Evolutionary conservation across 2,329 filamentous ascomycete genomes (phyloP).

Genomic region (Tympanopsis confertula): DNA sequence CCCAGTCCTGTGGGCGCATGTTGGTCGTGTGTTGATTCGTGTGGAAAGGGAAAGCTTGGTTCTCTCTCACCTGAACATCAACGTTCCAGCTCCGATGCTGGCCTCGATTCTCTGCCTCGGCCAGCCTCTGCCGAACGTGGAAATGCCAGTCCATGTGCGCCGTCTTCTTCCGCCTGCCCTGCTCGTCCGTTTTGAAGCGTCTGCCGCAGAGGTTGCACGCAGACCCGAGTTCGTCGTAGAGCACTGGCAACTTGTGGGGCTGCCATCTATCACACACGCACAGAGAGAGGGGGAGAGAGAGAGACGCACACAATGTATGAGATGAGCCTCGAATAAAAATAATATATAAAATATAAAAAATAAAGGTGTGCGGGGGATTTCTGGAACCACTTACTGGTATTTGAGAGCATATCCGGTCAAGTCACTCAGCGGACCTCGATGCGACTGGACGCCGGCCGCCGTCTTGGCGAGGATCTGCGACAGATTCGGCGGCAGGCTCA

Average conservation of each 20-base stretch:
- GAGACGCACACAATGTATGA: constrained; percentile 1
- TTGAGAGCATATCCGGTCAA: constrained; percentile 47
- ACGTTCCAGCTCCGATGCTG: constrained; percentile 93
- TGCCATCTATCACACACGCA: constrained; percentile 43
- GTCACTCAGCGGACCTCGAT: constrained; percentile 16
- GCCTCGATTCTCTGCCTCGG: constrained; percentile 72
- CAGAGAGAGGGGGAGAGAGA: constrained; percentile 8
- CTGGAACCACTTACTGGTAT: neutral
- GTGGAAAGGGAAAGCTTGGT: neutral
- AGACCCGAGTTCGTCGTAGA: constrained; percentile 75
- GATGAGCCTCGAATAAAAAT: constrained; percentile 6
- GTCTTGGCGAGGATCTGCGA: constrained; percentile 11
- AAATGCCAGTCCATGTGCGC: constrained; percentile 98
- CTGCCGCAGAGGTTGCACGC: constrained; percentile 87
- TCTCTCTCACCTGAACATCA: constrained; percentile 59
- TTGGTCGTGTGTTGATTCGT: constrained; percentile 4
- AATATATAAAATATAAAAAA: constrained; percentile 3
- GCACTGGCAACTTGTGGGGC: constrained; percentile 57
- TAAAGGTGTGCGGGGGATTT: neutral
- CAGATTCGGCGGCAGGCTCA: constrained; percentile 23
- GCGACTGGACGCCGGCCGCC: constrained; percentile 10
- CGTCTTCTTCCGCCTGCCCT: constrained; percentile 75
- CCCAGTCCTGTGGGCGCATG: constrained; percentile 62
- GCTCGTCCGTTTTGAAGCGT: constrained; percentile 66
- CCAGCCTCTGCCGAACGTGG: constrained; percentile 77